Evolutionary conservation across 1,139 yeast species (phyloP), one percentile per base, ranked within the genome.

Genomic region (Blastobotrys malaysiensis): DNA sequence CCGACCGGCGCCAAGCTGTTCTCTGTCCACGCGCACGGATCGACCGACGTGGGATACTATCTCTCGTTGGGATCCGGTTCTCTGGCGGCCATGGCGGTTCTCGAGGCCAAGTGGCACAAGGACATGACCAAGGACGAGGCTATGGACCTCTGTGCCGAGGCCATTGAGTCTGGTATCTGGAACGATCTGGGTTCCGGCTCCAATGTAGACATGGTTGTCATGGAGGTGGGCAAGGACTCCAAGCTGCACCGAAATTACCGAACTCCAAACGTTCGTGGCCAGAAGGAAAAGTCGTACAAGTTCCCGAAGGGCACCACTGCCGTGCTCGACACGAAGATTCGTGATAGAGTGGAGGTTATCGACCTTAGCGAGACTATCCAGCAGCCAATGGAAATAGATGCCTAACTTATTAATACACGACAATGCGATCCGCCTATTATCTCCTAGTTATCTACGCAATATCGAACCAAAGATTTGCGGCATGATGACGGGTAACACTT

Each of bases 181-280:
- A 93, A 93, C 73, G 99, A 93, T 78, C 80, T 93, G 71, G 99
- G 99, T 49, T 91, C 98, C 1, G 99, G 99, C 68, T 91, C 98
- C 31, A 93, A 93, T 67, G 98, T 93, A 22, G 99, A 93, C 71
- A 77, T 93, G 60, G 93, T 98, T 76, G 97, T 93, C 31, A 89
- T 93, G 95, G 97, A 91, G 73, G 75, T 80, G 47, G 97, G 95
- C 59, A 83, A 88, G 63, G 74, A 74, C 19, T 96, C 98, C 9
- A 81, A 79, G 60, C 79, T 91, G 57, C 76, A 80, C 71, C 83
- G 99, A 75, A 91, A 91, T 73, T 88, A 88, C 77, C 77, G 86
- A 69, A 88, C 93, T 53, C 99, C 99, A 54, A 93, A 93, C 70
- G 84, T 83, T 51, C 83, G 99, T 70, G 87, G 83, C 55, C 75